These are phyloP conservation scores for Aeschynomene evenia DNA, from an alignment of 306 rosid species.

Conservation along the genomic window DNA sequence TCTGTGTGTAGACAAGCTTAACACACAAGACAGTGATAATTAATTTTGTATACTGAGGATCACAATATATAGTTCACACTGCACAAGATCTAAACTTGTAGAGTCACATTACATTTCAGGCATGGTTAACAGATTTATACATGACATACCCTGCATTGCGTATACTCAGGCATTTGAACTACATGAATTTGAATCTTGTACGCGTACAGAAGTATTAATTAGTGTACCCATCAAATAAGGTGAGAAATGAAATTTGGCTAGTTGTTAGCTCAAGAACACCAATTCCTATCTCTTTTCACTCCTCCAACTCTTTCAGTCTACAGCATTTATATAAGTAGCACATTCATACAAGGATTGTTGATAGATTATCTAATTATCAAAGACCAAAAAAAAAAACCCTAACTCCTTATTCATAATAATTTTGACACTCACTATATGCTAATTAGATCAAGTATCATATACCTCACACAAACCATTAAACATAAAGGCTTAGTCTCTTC, in stretches of 20 bases:
- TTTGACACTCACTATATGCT: neutral
- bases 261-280: neutral
- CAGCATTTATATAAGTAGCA: neutral
- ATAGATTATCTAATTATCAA: neutral
- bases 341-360: neutral
- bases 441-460: neutral
- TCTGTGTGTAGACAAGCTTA: neutral
- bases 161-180: neutral
- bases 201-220: neutral
- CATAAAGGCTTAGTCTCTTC: neutral
- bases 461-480: neutral
- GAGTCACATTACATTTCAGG: neutral
- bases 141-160: neutral
- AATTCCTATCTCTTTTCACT: neutral
- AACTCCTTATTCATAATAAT: neutral
- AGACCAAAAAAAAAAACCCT: neutral
- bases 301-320: neutral
- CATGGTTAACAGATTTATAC: neutral
- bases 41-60: neutral
- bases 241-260: neutral
- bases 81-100: constrained; percentile 4
- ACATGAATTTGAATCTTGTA: neutral
- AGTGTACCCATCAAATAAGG: neutral
- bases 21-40: neutral
- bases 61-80: too few species aligned